Base-by-base conservation (phyloP, 352 stramenopile species). In the Lagenidium sp. region DNA sequence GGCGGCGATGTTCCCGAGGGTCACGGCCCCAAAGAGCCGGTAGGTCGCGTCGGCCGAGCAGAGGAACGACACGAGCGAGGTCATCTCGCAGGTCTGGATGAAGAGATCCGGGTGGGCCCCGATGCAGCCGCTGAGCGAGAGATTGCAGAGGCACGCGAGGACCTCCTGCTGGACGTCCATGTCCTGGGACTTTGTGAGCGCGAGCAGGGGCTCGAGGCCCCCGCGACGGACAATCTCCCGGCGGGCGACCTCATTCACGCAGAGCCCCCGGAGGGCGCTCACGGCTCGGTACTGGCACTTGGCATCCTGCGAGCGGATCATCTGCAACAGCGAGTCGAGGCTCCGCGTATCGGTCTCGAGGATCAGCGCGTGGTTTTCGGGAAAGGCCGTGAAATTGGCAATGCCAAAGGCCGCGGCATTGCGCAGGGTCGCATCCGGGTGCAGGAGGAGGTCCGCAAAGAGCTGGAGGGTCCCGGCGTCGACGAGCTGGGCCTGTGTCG, bases 151-250 rank as follows among this genome's bases (percentile, higher is more conserved):
- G 29, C 85, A 96, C 26, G 89, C 85, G 6, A 98, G 71, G n/a
- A 97, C 89, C 67, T 98, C 94, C 45, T 96, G 78, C 55, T 98
- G 95, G 1, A 98, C 68, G 39, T 97, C 89, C 55, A 96, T 92
- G 57, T 98, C 86, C 34, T 96, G 75, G 2, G 85, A 94, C 46
- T 93, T 82, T 6, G 94, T 93, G 18, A 98, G 71, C 11, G 63
- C 60, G 12, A 98, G 64, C 35, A 98, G 54, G 26, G 77, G 73
- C 8, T 77, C 78, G n/a, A 98, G 55, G 1, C 77, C 91, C 23
- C 88, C 86, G 28, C 68, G 57, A 2, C 74, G 65, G 19, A 98
- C 86, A n/a, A 98, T 88, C 49, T 92, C 72, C 25, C 85, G 67
- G 24, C 94, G 79, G 15, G 94, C 75, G 26, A 74, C 41, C 18